Evolutionary conservation across 2,329 filamentous ascomycete genomes (phyloP).

Genomic region (Aspergillus aculeatus): DNA sequence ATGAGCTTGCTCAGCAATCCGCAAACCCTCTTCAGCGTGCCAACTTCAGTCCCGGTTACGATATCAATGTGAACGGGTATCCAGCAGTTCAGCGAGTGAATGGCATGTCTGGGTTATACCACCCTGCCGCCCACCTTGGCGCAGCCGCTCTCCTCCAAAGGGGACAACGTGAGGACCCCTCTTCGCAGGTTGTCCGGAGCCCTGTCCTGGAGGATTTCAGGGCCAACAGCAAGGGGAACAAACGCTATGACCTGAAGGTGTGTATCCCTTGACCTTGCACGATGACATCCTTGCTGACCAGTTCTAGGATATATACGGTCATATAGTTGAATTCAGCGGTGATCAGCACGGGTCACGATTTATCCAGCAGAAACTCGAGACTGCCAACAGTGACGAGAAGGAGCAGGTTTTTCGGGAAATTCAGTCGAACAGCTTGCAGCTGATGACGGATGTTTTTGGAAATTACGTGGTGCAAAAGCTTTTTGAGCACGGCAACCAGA

Average conservation of each 20-base stretch:
- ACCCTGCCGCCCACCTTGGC: constrained; percentile 34
- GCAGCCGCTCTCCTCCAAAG: constrained; percentile 40
- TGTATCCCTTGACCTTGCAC: neutral
- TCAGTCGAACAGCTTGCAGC: constrained; percentile 73
- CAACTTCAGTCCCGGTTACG: constrained; percentile 33
- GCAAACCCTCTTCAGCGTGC: constrained; percentile 31
- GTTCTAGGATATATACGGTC: constrained; percentile 70
- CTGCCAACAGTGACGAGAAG: constrained; percentile 93
- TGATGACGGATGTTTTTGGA: constrained; percentile 96
- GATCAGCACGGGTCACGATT: constrained; percentile 95
- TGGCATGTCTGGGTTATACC: constrained; percentile 35
- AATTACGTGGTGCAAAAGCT: constrained; percentile 99
- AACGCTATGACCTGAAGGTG: constrained; percentile 76
- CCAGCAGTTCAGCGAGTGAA: constrained; percentile 31
- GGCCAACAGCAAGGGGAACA: constrained; percentile 67
- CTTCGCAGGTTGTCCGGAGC: constrained; percentile 65
- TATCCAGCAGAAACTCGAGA: constrained; percentile 88
- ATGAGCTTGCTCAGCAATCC: constrained; percentile 32
- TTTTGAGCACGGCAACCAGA: constrained; percentile 91
- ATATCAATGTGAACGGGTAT: constrained; percentile 29
- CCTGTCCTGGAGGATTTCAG: constrained; percentile 77
- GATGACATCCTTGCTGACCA: constrained; percentile 14
- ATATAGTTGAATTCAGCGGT: constrained; percentile 91
- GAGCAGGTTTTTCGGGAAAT: constrained; percentile 87
- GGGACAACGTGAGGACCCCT: constrained; percentile 57